Conservation (phyloP, 2,329 filamentous ascomycete genomes). For the Sclerotinia trifoliorum region DNA sequence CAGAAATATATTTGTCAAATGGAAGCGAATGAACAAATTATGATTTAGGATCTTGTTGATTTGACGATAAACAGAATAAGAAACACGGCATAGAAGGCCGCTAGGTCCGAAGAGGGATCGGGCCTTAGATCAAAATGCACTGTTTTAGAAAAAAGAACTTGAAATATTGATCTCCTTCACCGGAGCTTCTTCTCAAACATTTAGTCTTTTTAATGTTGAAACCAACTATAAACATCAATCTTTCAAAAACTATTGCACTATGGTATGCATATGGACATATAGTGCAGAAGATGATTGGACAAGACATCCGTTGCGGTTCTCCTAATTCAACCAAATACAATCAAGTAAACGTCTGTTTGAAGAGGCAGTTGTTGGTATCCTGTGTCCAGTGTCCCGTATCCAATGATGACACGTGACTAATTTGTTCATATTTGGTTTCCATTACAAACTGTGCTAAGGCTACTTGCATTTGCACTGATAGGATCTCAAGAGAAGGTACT, state of each 20-base stretch:
- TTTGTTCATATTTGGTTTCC: background rate
- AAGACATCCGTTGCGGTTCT: background rate
- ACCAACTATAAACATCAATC: background rate
- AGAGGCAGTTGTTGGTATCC: background rate
- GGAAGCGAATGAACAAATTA: background rate
- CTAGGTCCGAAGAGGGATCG: background rate
- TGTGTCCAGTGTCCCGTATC: background rate
- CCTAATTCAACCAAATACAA: background rate
- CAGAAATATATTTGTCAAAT: background rate
- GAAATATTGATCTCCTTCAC: background rate
- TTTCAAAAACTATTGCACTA: background rate
- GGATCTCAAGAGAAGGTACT: background rate
- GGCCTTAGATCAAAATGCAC: background rate
- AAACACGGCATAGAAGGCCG: background rate
- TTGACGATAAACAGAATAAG: background rate
- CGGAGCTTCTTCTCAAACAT: background rate
- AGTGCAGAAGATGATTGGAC: background rate
- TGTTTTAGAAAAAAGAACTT: background rate
- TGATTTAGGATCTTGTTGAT: background rate
- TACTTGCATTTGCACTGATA: constrained; percentile 1
- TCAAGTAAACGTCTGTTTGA: background rate
- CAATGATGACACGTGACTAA: background rate
- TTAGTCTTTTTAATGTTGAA: background rate
- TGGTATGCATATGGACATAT: background rate
- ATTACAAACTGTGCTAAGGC: background rate